A percentile compares a stretch with the other conserved stretches of the same genome.
These are phyloP conservation scores for Boletus subcaerulescens DNA, from an alignment of 768 basidiomycete species.

Conservation along the genomic window DNA sequence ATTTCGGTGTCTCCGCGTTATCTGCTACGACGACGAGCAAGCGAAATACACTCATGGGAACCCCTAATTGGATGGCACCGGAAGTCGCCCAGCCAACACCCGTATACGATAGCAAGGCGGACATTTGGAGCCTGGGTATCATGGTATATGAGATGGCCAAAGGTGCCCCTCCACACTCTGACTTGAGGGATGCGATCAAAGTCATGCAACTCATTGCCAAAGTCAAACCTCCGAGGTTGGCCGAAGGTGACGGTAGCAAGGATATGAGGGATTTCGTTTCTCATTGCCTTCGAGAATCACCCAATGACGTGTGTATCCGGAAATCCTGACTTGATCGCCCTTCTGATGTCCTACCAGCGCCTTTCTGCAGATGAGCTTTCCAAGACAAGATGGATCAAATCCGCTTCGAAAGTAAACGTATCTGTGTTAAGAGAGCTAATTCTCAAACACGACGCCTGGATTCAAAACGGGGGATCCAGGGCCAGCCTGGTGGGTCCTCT, in stretches of 20 bases:
- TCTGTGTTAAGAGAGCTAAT: constrained; percentile 78
- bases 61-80: constrained; percentile 99
- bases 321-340: neutral
- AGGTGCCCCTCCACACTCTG: constrained; percentile 91
- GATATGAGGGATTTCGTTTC: constrained; percentile 89
- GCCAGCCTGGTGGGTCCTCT: constrained; percentile 73
- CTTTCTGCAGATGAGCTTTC: constrained; percentile 84
- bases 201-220: constrained; percentile 90
- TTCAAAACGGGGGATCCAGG: constrained; percentile 62
- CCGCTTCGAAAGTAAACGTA: constrained; percentile 61
- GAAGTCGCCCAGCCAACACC: constrained; percentile 89
- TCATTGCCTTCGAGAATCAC: constrained; percentile 76
- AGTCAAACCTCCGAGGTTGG: constrained; percentile 75
- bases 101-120: constrained; percentile 95
- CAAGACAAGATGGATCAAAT: constrained; percentile 90
- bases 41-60: constrained; percentile 94
- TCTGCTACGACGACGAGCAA: constrained; percentile 83
- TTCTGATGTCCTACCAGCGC: constrained; percentile 48
- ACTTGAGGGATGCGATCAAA: constrained; percentile 74
- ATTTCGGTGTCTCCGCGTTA: constrained; percentile 97
- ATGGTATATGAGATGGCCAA: constrained; percentile 95
- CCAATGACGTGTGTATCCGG: constrained; percentile 59
- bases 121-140: constrained; percentile 98
- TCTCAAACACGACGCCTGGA: constrained; percentile 71
- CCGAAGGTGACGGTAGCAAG: constrained; percentile 74